Evolutionary conservation across 2,329 filamentous ascomycete species (phyloP).

Genomic region (Alternaria sp.): DNA sequence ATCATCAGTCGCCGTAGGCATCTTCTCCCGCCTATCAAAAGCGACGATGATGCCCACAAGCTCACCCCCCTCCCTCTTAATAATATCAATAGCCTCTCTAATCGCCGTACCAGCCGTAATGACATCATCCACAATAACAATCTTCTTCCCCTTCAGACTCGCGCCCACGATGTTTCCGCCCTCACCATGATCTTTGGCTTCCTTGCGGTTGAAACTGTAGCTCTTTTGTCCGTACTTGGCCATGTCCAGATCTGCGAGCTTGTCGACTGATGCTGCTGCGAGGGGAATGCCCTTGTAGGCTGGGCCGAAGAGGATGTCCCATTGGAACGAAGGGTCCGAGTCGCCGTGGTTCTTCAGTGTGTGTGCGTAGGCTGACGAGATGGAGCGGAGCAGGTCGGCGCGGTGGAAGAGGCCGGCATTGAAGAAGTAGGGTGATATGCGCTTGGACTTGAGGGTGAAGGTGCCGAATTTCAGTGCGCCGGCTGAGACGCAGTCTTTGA

Average conservation of each 20-base stretch:
- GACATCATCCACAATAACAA: slow-evolving; percentile 94
- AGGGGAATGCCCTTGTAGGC: slow-evolving; percentile 98
- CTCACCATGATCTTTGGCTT: slow-evolving; percentile 95
- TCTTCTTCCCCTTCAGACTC: slow-evolving; percentile 79
- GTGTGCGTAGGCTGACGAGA: slow-evolving; percentile 80
- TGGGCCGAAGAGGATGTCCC: slow-evolving; percentile 90
- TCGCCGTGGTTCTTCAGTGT: slow-evolving; percentile 58
- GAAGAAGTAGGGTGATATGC: slow-evolving; percentile 95
- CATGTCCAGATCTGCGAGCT: slow-evolving; percentile 73
- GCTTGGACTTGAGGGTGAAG: slow-evolving; percentile 91
- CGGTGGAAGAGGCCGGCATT: slow-evolving; percentile 92
- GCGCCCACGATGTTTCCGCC: slow-evolving; percentile 92
- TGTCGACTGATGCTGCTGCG: slow-evolving; percentile 76
- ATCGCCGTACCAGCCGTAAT: slow-evolving; percentile 95
- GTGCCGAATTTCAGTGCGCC: slow-evolving; percentile 80
- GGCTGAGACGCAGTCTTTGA: slow-evolving; percentile 70
- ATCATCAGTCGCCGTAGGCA: slow-evolving; percentile 65
- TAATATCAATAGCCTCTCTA: slow-evolving; percentile 88
- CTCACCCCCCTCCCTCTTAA: slow-evolving; percentile 80
- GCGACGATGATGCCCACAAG: slow-evolving; percentile 89
- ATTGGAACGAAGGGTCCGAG: slow-evolving; percentile 56
- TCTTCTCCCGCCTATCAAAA: slow-evolving; percentile 85
- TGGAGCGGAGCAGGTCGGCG: slow-evolving; percentile 75
- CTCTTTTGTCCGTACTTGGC: slow-evolving; percentile 71
- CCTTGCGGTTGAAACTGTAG: slow-evolving; percentile 95